Base-by-base conservation (phyloP, 202 grass and related monocot genomes). In the Carex sylvatica region DNA sequence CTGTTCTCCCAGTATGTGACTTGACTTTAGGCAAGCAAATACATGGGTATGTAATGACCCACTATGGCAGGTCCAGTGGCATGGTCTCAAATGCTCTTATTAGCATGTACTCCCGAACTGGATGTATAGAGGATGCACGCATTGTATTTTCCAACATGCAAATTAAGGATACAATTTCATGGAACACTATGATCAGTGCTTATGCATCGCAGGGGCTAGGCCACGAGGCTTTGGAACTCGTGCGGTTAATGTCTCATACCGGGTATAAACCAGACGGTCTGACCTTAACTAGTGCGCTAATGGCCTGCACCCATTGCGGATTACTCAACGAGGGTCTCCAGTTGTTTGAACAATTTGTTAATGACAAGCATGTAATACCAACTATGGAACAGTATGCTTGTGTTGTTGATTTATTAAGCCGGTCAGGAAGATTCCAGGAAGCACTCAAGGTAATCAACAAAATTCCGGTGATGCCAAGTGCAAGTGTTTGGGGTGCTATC, bases 161-260 rank as follows among this genome's bases (percentile, higher is more conserved):
- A n/a, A 10, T 2, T 14, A 86, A 88, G 83, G 91, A 97, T 62
- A 77, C 87, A 0, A 84, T 90, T 13, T 93, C 91, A n/a, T 93
- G 91, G 91, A 97, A 97, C 64, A 87, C 90, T 38, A 87, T 97
- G 81, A 91, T 97, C 0, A 81, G 84, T 15, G 83, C 89, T 2
- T 91, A 81, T 79, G 93, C 88, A 0, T 85, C 88, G 0, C 90
- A 93, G 24, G 93, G 91, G 26, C 66, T 82, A 63, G 91, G 91
- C 47, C 10, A 42, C n/a, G 74, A 86, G 83, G 91, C 91, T 28
- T 59, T 93, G 36, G 68, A 81, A 20, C 69, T 88, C 22, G 86
- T 89, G 73, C 53, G 73, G 40, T 47, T 4, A 22, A 91, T 97
- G 93, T 24, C 33, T 9, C 31, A 6, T 26, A 70, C 28, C 0